phyloP scores from a whole-genome alignment of 179 eudicot genomes.

The Nepenthes alata region DNA sequence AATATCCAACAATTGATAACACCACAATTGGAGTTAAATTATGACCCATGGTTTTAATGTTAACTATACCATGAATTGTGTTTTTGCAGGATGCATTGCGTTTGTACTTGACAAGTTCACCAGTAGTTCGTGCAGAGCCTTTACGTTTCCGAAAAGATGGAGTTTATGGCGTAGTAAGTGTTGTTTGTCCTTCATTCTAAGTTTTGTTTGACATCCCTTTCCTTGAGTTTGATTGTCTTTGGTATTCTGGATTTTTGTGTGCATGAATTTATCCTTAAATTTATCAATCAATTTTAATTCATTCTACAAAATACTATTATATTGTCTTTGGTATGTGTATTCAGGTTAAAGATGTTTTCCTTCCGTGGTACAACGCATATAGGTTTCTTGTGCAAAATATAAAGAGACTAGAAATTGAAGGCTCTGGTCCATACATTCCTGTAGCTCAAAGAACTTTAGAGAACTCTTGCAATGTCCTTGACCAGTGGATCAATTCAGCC shows the following conservation, averaged over 20 bases:
- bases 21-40: too few relatives aligned
- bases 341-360: slow-evolving; percentile 89
- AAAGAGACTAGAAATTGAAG: slow-evolving; percentile 88
- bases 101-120: slow-evolving; percentile 83
- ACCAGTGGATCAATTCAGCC: slow-evolving; percentile 98
- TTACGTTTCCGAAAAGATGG: slow-evolving; percentile 90
- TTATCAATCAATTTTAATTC: background rate
- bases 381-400: slow-evolving; percentile 95
- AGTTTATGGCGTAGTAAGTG: slow-evolving; percentile 75
- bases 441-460: slow-evolving; percentile 43
- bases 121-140: slow-evolving; percentile 98
- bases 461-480: slow-evolving; percentile 89
- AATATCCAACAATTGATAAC: too few relatives aligned
- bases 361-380: slow-evolving; percentile 99
- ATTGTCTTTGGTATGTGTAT: slow-evolving; percentile 8
- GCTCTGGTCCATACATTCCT: slow-evolving; percentile 58
- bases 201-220: background rate
- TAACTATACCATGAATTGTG: slow-evolving; percentile 1
- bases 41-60: background rate
- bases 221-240: background rate
- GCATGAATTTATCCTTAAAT: background rate
- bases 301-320: background rate
- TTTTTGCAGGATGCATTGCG: slow-evolving; percentile 72
- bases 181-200: background rate
- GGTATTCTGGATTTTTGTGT: too few relatives aligned